Evolutionary conservation across 2,329 filamentous ascomycete species (phyloP).

Genomic region (Achaetomium macrosporum): DNA sequence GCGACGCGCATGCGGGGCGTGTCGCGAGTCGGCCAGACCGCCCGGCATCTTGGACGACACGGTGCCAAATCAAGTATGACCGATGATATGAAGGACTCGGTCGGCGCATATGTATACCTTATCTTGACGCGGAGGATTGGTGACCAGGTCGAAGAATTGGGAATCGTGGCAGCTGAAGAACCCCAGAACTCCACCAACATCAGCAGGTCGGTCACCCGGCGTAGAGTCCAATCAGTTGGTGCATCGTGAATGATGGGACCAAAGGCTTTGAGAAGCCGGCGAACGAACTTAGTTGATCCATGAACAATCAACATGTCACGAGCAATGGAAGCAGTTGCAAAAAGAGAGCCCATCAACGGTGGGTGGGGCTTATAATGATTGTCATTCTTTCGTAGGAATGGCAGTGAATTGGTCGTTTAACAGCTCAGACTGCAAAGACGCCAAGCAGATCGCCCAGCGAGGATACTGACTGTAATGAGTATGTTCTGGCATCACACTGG

Average conservation of each 20-base stretch:
- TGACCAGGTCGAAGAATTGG: neutral
- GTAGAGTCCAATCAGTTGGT: neutral
- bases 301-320: neutral
- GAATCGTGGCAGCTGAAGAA: neutral
- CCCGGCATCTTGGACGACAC: neutral
- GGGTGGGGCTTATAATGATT: too few species aligned
- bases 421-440: neutral
- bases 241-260: neutral
- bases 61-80: neutral
- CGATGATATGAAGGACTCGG: neutral
- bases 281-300: neutral
- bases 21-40: constrained; percentile 18
- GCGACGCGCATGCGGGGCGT: constrained; percentile 10
- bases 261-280: neutral
- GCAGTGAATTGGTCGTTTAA: too few species aligned
- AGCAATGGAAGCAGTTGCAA: neutral
- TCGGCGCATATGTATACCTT: too few species aligned
- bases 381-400: too few species aligned
- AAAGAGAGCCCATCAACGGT: too few species aligned
- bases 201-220: neutral
- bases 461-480: too few species aligned
- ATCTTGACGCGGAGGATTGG: neutral
- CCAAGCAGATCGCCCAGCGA: neutral
- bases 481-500: neutral
- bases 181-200: constrained; percentile 1